Evolutionary conservation across 805 yeast species (phyloP), one percentile per base, ranked within the genome.

Genomic region (Ogataea sp.): DNA sequence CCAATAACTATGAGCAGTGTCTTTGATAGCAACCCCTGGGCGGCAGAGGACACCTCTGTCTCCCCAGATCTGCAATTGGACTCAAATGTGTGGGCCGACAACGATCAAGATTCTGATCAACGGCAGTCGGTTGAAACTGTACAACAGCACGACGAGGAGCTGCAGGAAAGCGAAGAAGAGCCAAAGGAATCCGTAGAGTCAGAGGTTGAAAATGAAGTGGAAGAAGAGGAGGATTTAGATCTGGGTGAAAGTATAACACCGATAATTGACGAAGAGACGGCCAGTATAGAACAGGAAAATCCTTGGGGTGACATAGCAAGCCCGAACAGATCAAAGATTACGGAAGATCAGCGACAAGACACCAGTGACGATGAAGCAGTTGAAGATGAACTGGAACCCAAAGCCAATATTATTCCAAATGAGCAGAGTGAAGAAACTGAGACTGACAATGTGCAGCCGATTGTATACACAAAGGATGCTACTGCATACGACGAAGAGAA

Each of bases 11-110:
- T n/a, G n/a, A n/a, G n/a, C n/a, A n/a, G n/a, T n/a, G n/a, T n/a
- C n/a, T n/a, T n/a, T n/a, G n/a, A n/a, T n/a, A n/a, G n/a, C 28
- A 43, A 46, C 32, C 49, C 49, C 14, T 46, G 49, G 49, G 36
- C 39, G 9, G 26, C 36, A n/a, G 28, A 23, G 28, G 20, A 20
- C 10, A 32, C 31, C 20, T 29, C 34, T 5, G 32, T 21, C 3
- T 4, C 36, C 14, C 21, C 30, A 13, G 34, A 20, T 6, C n/a
- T 30, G 5, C 23, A 30, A 17, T 9, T 6, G n/a, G 33, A 18
- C 16, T 30, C 33, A 17, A 30, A 30, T 18, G 33, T 30, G 7
- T 30, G 33, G 33, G 33, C 20, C 3, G 18, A n/a, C 21, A 30
- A 18, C 14, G 21, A 13, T 28, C 18, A 28, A 8, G 16, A 14